Evolutionary conservation across 352 stramenopile genomes (phyloP).

Genomic region (Thalassiosira livingstoniorum): DNA sequence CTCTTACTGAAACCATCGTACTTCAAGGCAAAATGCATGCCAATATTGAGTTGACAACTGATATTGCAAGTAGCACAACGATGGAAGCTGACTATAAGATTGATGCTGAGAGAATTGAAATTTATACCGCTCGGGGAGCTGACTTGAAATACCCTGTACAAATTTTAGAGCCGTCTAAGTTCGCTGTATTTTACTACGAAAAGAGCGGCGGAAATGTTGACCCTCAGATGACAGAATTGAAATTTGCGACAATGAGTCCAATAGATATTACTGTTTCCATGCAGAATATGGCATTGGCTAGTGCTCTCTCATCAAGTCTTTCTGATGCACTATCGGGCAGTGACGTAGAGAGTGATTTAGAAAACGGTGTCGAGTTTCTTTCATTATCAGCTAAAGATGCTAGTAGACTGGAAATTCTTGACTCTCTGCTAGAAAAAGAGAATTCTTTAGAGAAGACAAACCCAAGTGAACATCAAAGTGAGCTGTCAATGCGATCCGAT

Average conservation of each 20-base stretch:
- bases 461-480: constrained; percentile 33
- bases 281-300: constrained; percentile 84
- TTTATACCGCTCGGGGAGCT: constrained; percentile 81
- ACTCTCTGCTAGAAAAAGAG: constrained; percentile 70
- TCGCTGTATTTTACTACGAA: constrained; percentile 69
- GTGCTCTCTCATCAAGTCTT: constrained; percentile 75
- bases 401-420: constrained; percentile 72
- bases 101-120: constrained; percentile 80
- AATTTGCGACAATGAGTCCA: constrained; percentile 73
- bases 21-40: constrained; percentile 79
- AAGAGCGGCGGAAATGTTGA: constrained; percentile 50
- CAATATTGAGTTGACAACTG: constrained; percentile 60
- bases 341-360: constrained; percentile 25
- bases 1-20: constrained; percentile 80
- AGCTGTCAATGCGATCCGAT: constrained; percentile 56
- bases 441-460: constrained; percentile 27
- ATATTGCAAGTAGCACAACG: constrained; percentile 47
- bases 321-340: constrained; percentile 63
- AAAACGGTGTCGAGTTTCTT: constrained; percentile 55
- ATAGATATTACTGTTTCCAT: constrained; percentile 83
- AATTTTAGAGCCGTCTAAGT: constrained; percentile 79
- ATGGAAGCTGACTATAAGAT: constrained; percentile 73
- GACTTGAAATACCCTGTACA: constrained; percentile 78
- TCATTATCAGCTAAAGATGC: constrained; percentile 68
- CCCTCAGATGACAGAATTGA: constrained; percentile 64